These are phyloP conservation scores for Glycyrrhiza uralensis DNA, from an alignment of 306 rosid genomes.

Conservation along the genomic window DNA sequence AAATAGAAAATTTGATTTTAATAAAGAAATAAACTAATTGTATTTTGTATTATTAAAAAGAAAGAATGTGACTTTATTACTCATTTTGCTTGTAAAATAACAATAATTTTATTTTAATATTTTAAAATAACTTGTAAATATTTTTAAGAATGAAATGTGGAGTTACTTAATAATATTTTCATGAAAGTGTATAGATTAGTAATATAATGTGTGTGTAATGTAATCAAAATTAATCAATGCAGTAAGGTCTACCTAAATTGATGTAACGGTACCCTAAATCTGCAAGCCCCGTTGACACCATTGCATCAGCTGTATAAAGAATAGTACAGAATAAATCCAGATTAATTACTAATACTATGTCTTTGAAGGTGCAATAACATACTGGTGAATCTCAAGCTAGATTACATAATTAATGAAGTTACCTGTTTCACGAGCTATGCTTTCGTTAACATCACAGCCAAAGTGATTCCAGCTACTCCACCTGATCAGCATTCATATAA, in stretches of 20 bases:
- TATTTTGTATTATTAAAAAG: too few species aligned
- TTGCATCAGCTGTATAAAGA: conserved; percentile 52
- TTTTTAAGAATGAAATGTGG: too few species aligned
- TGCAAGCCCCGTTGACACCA: conserved; percentile 65
- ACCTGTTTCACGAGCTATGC: conserved; percentile 54
- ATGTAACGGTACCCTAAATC: conserved; percentile 54
- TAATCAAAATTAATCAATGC: not conserved
- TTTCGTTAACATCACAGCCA: conserved; percentile 49
- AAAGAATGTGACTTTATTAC: too few species aligned
- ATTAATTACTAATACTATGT: not conserved
- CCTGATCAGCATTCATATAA: conserved; percentile 22
- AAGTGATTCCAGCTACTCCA: conserved; percentile 76
- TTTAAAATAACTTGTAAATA: too few species aligned
- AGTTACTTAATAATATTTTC: not conserved
- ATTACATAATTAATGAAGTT: not conserved
- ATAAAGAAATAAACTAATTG: too few species aligned
- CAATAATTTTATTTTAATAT: too few species aligned
- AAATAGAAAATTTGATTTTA: too few species aligned
- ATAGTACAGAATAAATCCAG: not conserved
- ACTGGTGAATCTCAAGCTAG: not conserved
- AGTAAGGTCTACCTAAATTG: conserved; percentile 42
- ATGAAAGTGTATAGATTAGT: not conserved
- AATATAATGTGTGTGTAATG: not conserved
- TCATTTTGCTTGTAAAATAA: too few species aligned
- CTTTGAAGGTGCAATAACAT: not conserved